Evolutionary conservation across 2,329 filamentous ascomycete genomes (phyloP), one percentile per base, ranked within the genome.

Genomic region (Didymella keratinophila): DNA sequence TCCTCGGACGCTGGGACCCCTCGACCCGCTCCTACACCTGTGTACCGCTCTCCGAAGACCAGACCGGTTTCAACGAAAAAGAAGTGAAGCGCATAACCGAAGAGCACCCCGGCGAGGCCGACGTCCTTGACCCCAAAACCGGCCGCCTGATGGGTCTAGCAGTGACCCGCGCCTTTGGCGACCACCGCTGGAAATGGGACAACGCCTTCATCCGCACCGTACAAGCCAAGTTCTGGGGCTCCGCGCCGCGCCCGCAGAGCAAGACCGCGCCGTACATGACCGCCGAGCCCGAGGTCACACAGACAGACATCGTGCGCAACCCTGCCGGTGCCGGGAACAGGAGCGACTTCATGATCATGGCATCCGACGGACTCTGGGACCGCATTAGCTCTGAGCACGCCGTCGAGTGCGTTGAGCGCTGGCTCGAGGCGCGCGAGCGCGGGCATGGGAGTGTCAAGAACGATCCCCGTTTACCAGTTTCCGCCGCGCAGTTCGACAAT

Each of bases 331-430:
- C 76, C 2, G 69, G 70, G 7, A 52, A 62, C 18, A 39, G 36
- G 27, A 64, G 64, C 44, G 82, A 84, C 48, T 91, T 91, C 66
- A 72, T 90, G 50, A 87, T 91, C 60, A 78, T 91, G 63, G 88
- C 87, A 0, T 85, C 83, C 0, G 88, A 91, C 64, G 88, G 89
- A 0, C 70, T 91, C 1, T 92, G 88, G 83, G 86, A 90, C 61
- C 79, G 79, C 47, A 80, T 89, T 21, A 81, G 80, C 11, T 87
- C 77, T 60, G 78, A 83, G 42, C 78, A 88, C 62, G 86, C 85
- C 0, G 86, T 89, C 1, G 77, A 82, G 21, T 80, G 87, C 28
- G 83, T 88, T 0, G 79, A 80, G 36, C 78, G 76, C 58, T 91
- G 87, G 86, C 70, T 84, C 11, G 76, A 77, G 23, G 73, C 76